Conservation (phyloP, 1,139 yeast species). For the Magnusiomyces tetraspermus region DNA sequence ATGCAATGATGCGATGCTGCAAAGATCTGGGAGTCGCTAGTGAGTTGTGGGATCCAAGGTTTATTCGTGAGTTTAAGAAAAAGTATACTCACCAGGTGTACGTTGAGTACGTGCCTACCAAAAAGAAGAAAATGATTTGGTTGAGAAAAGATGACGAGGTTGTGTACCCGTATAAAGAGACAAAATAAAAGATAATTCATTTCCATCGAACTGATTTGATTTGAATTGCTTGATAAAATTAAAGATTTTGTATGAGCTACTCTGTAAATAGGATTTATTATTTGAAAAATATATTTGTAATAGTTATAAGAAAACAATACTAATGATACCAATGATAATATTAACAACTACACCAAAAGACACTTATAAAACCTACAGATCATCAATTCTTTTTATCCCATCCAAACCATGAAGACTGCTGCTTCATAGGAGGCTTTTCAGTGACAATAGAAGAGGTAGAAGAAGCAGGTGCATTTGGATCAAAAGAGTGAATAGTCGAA, state of each 20-base stretch:
- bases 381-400: too few relatives aligned
- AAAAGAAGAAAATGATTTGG: slow-evolving; percentile 82
- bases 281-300: too few relatives aligned
- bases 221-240: too few relatives aligned
- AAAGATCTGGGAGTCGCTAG: slow-evolving; percentile 95
- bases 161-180: slow-evolving; percentile 62
- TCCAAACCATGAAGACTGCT: too few relatives aligned
- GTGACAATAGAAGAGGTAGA: neutral
- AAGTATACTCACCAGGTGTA: slow-evolving; percentile 71
- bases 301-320: too few relatives aligned
- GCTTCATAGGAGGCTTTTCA: too few relatives aligned
- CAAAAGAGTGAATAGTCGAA: neutral
- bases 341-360: too few relatives aligned
- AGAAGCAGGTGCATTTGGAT: neutral
- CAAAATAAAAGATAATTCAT: slow-evolving; percentile 1
- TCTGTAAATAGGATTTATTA: too few relatives aligned
- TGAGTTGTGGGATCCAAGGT: slow-evolving; percentile 93
- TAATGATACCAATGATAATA: too few relatives aligned
- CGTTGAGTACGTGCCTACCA: slow-evolving; percentile 74
- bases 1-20: slow-evolving; percentile 96
- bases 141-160: slow-evolving; percentile 63
- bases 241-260: neutral
- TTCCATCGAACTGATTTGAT: neutral
- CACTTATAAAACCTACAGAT: too few relatives aligned
- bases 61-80: slow-evolving; percentile 70